A percentile compares a stretch with the other conserved stretches of the same genome.
phyloP scores from a whole-genome alignment of 495 filamentous ascomycete species.

The Cladorrhinum samala region DNA sequence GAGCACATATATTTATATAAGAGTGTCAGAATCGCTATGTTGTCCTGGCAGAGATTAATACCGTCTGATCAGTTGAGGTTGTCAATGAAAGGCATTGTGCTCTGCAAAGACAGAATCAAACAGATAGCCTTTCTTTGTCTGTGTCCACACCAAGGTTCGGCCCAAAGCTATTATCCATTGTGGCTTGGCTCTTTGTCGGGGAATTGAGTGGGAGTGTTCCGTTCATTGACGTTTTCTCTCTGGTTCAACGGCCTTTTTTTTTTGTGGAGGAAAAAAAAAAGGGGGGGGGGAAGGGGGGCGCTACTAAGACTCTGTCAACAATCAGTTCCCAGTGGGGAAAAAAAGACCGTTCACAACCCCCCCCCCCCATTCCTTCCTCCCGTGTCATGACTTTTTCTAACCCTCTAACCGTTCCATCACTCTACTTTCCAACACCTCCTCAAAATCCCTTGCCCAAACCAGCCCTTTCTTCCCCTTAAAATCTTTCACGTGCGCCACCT shows the following conservation, averaged over 20 bases:
- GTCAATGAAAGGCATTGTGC: slow-evolving; percentile 6
- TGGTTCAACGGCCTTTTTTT: background rate
- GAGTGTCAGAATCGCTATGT: too few species aligned
- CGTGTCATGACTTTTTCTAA: too few species aligned
- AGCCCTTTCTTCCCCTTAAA: background rate
- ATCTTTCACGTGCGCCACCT: slow-evolving; percentile 28
- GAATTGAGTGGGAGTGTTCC: background rate
- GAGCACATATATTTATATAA: background rate
- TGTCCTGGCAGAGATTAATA: too few species aligned
- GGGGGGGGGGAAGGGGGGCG: too few species aligned
- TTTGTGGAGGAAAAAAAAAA: background rate
- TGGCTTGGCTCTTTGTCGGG: background rate
- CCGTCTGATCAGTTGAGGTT: too few species aligned
- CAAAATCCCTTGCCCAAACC: slow-evolving; percentile 28
- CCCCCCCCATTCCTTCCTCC: too few species aligned
- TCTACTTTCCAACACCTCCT: slow-evolving; percentile 16
- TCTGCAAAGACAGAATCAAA: too few species aligned
- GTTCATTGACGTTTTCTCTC: background rate
- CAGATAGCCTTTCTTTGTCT: background rate
- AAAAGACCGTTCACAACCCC: too few species aligned
- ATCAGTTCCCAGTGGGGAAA: too few species aligned
- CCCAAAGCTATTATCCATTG: background rate
- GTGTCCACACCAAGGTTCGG: background rate
- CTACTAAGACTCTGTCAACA: too few species aligned
- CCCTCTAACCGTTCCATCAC: slow-evolving; percentile 12